Conservation (phyloP, 1,284 basidiomycete species). For the Heterobasidion occidentale region DNA sequence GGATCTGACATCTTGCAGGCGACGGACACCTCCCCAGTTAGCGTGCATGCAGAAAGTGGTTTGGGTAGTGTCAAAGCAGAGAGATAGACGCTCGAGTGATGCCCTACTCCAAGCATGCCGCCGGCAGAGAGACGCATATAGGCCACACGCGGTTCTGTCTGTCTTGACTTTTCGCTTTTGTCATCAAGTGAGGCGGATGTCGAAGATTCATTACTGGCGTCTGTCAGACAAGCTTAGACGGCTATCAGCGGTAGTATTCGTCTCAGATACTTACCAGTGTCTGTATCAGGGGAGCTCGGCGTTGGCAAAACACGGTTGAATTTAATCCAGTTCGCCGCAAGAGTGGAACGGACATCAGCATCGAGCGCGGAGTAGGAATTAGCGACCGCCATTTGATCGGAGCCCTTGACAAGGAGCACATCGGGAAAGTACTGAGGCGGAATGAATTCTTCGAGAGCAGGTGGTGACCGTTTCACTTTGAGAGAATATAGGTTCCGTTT, state of each 20-base stretch:
- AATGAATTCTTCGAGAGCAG: conserved; percentile 23
- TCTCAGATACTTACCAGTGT: background rate
- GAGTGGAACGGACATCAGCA: no score
- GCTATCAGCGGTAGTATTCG: background rate
- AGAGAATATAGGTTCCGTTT: background rate
- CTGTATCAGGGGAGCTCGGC: background rate
- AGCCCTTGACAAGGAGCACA: conserved; percentile 22
- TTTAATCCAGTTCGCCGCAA: background rate
- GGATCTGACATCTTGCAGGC: conserved; percentile 25
- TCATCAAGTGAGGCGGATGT: background rate
- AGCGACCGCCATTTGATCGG: conserved; percentile 3
- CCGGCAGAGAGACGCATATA: conserved; percentile 20
- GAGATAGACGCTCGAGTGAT: background rate
- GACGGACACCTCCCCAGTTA: conserved; percentile 17
- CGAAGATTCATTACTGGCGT: background rate
- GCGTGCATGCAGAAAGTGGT: background rate
- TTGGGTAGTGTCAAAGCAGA: background rate
- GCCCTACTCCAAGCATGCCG: conserved; percentile 7
- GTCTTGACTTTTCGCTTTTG: background rate
- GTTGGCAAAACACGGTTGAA: background rate
- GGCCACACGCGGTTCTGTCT: conserved; percentile 5
- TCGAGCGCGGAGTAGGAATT: background rate
- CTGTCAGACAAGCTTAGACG: background rate
- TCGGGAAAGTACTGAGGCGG: conserved; percentile 25
- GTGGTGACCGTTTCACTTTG: background rate